Percentiles rank a stretch among this genome's conserved stretches.
Evolutionary conservation across 225 moss, liverwort and hornwort genomes (phyloP).

Genomic region (Ulota crispa): DNA sequence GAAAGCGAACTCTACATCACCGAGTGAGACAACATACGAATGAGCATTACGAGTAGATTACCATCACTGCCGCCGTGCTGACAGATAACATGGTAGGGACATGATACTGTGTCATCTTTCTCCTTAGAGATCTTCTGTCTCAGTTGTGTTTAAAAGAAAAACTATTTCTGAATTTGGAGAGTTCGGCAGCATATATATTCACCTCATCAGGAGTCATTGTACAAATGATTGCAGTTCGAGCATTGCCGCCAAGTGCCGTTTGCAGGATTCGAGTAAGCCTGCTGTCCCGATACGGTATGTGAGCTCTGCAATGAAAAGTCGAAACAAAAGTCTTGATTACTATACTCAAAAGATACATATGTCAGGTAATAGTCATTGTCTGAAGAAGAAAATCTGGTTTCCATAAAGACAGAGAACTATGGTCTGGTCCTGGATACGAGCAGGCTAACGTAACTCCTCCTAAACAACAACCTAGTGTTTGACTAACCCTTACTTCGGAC

Average conservation of each 20-base stretch:
- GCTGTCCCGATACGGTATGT: conserved; percentile 93
- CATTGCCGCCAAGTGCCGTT: conserved; percentile 90
- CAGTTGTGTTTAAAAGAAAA: not conserved
- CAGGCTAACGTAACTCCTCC: not conserved
- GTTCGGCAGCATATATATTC: not conserved
- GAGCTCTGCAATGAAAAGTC: conserved; percentile 50
- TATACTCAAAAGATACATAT: not conserved
- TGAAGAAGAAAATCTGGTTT: not conserved
- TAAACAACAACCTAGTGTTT: conserved; percentile 5
- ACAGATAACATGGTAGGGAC: not conserved
- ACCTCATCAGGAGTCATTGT: conserved; percentile 97
- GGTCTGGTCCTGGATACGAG: not conserved
- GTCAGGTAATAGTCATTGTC: not conserved
- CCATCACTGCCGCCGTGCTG: not conserved
- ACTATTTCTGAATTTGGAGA: not conserved
- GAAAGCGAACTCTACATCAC: not conserved
- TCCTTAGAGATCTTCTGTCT: not conserved
- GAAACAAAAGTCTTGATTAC: conserved; percentile 7
- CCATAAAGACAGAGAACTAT: not conserved
- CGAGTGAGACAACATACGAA: not conserved
- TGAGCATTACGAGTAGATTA: not conserved
- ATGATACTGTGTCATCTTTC: not conserved
- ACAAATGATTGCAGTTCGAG: conserved; percentile 94
- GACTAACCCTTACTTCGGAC: conserved; percentile 80
- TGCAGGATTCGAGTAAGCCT: conserved; percentile 95